A percentile compares a stretch with the other conserved stretches of the same genome.
Evolutionary conservation across 2,329 filamentous ascomycete species (phyloP).

Genomic region (Pseudogymnoascus sp.): DNA sequence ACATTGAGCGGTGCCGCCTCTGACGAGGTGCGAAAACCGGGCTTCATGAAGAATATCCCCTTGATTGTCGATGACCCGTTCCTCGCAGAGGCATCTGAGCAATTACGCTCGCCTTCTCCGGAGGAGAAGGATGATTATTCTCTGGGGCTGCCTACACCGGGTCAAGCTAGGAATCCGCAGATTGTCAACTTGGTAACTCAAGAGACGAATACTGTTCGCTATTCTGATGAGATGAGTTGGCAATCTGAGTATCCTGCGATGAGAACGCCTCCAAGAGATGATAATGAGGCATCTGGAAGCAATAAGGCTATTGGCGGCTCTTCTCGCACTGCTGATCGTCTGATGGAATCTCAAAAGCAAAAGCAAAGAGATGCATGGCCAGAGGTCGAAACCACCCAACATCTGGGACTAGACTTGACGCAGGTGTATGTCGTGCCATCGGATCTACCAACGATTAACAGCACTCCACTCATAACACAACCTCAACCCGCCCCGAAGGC

Average conservation of each 20-base stretch:
- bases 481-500: background rate
- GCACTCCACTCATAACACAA: background rate
- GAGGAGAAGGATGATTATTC: constrained; percentile 21
- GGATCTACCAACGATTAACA: background rate
- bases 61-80: constrained; percentile 19
- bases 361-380: background rate
- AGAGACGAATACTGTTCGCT: background rate
- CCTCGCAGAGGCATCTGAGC: constrained; percentile 10
- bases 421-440: background rate
- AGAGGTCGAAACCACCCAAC: background rate
- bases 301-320: background rate
- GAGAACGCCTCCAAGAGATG: background rate
- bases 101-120: constrained; percentile 17
- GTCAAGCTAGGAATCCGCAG: constrained; percentile 13
- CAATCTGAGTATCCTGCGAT: constrained; percentile 7
- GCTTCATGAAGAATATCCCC: background rate
- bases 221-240: constrained; percentile 13
- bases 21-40: background rate
- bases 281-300: background rate
- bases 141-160: constrained; percentile 17
- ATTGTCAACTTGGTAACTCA: background rate
- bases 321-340: background rate
- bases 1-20: constrained; percentile 11
- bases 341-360: background rate
- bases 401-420: background rate